Percentiles rank a stretch among this genome's conserved stretches.
These are phyloP conservation scores for Jackrogersella multiformis DNA, from an alignment of 495 filamentous ascomycete genomes.

Conservation along the genomic window DNA sequence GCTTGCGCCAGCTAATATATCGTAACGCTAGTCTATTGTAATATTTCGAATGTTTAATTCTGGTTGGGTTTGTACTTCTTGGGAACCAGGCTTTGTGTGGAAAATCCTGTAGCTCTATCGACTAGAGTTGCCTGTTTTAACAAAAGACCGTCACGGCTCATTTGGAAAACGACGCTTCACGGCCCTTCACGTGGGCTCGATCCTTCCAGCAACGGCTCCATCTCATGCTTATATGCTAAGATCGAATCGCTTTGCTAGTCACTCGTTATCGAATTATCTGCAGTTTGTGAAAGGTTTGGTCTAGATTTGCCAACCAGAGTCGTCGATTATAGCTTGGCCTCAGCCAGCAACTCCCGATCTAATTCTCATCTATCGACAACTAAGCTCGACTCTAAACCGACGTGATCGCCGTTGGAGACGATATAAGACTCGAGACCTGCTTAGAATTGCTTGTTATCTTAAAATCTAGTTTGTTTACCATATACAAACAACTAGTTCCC, in stretches of 20 bases:
- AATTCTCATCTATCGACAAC: neutral
- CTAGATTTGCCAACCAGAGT: neutral
- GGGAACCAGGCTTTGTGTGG: constrained; percentile 15
- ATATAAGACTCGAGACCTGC: neutral
- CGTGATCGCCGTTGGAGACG: neutral
- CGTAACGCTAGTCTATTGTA: constrained; percentile 45
- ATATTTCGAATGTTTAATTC: constrained; percentile 50
- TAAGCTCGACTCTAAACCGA: neutral
- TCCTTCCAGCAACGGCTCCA: constrained; percentile 23
- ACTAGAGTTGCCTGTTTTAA: constrained; percentile 32
- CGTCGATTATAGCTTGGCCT: constrained; percentile 3
- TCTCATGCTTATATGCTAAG: constrained; percentile 41
- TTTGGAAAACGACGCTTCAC: constrained; percentile 21
- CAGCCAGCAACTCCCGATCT: neutral
- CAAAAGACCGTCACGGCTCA: constrained; percentile 8
- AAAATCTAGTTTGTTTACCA: neutral
- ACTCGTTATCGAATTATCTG: constrained; percentile 43
- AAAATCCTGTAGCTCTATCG: constrained; percentile 25
- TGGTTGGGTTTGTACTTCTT: constrained; percentile 37
- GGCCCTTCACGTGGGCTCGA: constrained; percentile 20
- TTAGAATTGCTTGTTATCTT: neutral
- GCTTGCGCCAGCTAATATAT: constrained; percentile 45
- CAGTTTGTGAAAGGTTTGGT: constrained; percentile 18
- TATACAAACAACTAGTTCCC: neutral
- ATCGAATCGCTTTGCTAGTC: constrained; percentile 38